Conservation (phyloP, 2,329 filamentous ascomycete species). For the Diplodia sapinea region DNA sequence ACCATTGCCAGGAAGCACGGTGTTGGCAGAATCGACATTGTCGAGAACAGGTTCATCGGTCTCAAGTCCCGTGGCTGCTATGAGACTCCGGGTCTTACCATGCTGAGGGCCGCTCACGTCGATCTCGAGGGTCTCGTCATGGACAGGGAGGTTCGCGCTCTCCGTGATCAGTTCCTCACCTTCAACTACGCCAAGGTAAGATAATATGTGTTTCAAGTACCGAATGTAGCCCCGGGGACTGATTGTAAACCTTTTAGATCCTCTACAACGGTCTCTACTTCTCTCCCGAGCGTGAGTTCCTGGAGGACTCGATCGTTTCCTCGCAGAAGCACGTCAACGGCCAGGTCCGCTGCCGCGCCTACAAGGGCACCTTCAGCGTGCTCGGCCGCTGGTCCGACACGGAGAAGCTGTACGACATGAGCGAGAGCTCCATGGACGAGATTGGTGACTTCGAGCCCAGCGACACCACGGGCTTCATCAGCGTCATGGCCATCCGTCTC, state of each 20-base stretch:
- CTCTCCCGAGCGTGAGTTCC: constrained; percentile 73
- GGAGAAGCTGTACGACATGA: constrained; percentile 72
- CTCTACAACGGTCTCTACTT: constrained; percentile 71
- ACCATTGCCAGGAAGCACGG: constrained; percentile 73
- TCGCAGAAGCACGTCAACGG: constrained; percentile 50
- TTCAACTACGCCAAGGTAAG: constrained; percentile 63
- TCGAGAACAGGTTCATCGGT: constrained; percentile 80
- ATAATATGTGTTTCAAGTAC: constrained; percentile 42
- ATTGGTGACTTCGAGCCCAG: constrained; percentile 70
- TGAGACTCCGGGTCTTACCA: constrained; percentile 59
- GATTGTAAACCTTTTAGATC: neutral
- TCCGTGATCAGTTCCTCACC: constrained; percentile 74
- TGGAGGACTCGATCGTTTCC: constrained; percentile 63
- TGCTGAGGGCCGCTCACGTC: constrained; percentile 63
- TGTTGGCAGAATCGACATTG: constrained; percentile 81
- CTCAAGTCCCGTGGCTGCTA: constrained; percentile 84
- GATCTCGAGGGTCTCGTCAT: constrained; percentile 71
- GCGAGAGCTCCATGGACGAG: constrained; percentile 72
- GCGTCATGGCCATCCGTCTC: constrained; percentile 66
- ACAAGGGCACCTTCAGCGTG: constrained; percentile 70
- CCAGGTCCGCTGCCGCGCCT: constrained; percentile 65
- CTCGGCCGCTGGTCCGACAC: constrained; percentile 66
- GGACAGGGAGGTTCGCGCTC: constrained; percentile 70
- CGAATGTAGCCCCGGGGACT: neutral
- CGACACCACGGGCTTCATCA: constrained; percentile 72